These are phyloP conservation scores for Trichoderma virens DNA, from an alignment of 495 filamentous ascomycete species.

Conservation along the genomic window DNA sequence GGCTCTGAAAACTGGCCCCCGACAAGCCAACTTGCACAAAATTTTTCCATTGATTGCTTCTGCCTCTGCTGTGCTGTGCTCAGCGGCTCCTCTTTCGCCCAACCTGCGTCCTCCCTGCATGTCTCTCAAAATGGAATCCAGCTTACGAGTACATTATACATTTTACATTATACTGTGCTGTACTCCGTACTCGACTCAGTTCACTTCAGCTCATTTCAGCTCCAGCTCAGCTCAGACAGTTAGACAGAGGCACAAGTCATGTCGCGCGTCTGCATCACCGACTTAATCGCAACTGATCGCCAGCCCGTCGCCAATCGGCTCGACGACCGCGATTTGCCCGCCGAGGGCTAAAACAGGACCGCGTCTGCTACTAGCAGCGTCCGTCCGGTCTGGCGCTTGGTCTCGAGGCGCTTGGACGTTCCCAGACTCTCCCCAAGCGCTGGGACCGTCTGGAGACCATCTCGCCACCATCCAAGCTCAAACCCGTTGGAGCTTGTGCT, in stretches of 20 bases:
- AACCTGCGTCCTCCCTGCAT: too few relatives aligned
- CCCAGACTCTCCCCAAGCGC: neutral
- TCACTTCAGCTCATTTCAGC: neutral
- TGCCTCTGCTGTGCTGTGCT: neutral
- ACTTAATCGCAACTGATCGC: slow-evolving; percentile 5
- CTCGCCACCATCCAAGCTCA: slow-evolving; percentile 1
- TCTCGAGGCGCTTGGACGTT: neutral
- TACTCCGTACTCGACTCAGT: neutral
- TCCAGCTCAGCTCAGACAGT: neutral
- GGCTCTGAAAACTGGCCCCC: neutral
- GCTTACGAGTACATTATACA: too few relatives aligned
- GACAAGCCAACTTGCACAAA: neutral
- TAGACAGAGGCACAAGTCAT: too few relatives aligned
- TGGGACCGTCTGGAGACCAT: neutral
- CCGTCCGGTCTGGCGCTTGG: neutral
- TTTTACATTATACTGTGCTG: too few relatives aligned
- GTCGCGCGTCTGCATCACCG: neutral
- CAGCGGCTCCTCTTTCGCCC: too few relatives aligned
- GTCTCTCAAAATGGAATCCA: too few relatives aligned
- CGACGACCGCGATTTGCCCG: neutral
- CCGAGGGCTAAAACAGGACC: neutral
- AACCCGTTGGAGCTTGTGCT: neutral
- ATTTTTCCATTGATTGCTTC: neutral
- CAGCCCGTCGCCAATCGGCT: slow-evolving; percentile 2
- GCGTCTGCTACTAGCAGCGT: neutral